Evolutionary conservation across 345 rosid species (phyloP).

Genomic region (Citrus australasica): DNA sequence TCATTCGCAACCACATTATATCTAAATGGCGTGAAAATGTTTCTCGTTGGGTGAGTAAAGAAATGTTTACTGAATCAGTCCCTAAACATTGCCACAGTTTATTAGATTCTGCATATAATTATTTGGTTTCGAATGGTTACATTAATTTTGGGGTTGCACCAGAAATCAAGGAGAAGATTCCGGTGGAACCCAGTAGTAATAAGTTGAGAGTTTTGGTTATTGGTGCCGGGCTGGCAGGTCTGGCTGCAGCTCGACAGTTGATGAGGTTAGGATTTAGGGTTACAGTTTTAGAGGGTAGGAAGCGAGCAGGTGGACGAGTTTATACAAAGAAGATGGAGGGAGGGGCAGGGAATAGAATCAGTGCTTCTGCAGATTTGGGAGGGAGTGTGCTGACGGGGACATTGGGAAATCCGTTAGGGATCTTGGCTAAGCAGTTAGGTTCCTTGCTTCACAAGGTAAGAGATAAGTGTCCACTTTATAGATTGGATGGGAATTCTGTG

Average conservation of each 20-base stretch:
- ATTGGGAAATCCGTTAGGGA: slow-evolving; percentile 87
- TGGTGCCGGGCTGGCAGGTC: slow-evolving; percentile 93
- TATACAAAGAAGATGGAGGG: slow-evolving; percentile 97
- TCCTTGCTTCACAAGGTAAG: slow-evolving; percentile 72
- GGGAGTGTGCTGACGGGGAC: slow-evolving; percentile 97
- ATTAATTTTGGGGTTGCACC: slow-evolving; percentile 87
- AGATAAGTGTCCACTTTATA: slow-evolving; percentile 90
- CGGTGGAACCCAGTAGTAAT: slow-evolving; percentile 37
- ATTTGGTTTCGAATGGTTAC: slow-evolving; percentile 73
- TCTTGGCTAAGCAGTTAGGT: slow-evolving; percentile 84
- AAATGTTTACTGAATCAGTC: slow-evolving; percentile 59
- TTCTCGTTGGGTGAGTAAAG: slow-evolving; percentile 69
- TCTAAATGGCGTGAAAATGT: slow-evolving; percentile 82
- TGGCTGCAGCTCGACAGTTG: slow-evolving; percentile 87
- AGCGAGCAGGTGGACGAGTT: slow-evolving; percentile 94
- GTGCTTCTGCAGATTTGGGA: slow-evolving; percentile 92
- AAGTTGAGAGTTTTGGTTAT: slow-evolving; percentile 55
- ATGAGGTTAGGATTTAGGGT: slow-evolving; percentile 88
- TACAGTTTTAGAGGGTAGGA: slow-evolving; percentile 94
- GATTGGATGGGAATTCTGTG: slow-evolving; percentile 75
- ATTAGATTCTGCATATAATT: slow-evolving; percentile 75
- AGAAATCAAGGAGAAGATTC: slow-evolving; percentile 63
- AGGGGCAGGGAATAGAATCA: slow-evolving; percentile 62
- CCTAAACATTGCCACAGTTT: slow-evolving; percentile 68
- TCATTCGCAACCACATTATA: slow-evolving; percentile 84